A percentile compares a stretch with the other conserved stretches of the same genome.
Evolutionary conservation across 2,329 filamentous ascomycete genomes (phyloP).

Genomic region (Sporothrix inflata): DNA sequence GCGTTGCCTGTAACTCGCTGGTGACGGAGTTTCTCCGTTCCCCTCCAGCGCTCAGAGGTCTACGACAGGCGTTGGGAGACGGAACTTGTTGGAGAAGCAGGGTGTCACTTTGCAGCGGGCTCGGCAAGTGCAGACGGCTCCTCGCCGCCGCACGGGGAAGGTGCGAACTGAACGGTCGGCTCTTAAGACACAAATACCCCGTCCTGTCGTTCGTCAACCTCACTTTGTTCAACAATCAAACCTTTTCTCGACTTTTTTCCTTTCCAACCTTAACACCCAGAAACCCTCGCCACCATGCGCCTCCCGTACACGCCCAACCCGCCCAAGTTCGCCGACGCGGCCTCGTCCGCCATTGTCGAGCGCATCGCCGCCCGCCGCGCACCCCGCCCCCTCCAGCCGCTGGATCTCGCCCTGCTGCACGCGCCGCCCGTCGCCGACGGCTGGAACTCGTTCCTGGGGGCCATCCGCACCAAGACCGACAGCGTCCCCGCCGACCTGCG

Average conservation of each 20-base stretch:
- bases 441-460: conserved; percentile 71
- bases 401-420: conserved; percentile 79
- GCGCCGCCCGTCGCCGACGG: conserved; percentile 74
- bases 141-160: not conserved
- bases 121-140: conserved; percentile 20
- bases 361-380: conserved; percentile 67
- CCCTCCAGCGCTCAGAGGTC: no score
- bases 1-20: not conserved
- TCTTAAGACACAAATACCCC: not conserved
- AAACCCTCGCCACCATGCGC: conserved; percentile 55
- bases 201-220: not conserved
- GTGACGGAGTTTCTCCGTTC: not conserved
- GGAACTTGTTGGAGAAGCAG: not conserved
- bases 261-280: no score
- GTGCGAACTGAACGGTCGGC: not conserved
- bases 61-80: not conserved
- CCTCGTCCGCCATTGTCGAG: conserved; percentile 61
- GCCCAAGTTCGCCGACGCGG: conserved; percentile 48
- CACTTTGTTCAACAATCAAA: not conserved
- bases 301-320: conserved; percentile 66
- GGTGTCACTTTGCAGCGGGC: not conserved
- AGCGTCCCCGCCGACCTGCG: conserved; percentile 59
- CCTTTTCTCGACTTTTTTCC: no score
- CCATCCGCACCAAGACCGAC: conserved; percentile 62
- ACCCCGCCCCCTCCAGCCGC: conserved; percentile 70